Evolutionary conservation across 352 stramenopile species (phyloP).

Genomic region (Aphanomyces euteiches): DNA sequence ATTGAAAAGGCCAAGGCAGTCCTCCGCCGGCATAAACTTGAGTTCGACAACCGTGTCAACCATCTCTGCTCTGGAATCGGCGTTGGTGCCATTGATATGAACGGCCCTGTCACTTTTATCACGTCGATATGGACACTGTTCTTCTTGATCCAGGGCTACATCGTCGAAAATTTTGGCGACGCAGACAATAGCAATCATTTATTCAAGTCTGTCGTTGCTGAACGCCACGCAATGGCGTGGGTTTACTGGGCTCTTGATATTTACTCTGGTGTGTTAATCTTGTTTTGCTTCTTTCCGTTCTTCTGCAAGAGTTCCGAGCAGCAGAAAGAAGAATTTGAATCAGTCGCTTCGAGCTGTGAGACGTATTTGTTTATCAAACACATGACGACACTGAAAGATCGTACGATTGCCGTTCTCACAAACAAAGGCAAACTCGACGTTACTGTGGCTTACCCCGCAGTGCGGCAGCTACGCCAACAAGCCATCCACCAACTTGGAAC

Average conservation of each 20-base stretch:
- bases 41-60: background rate
- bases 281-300: background rate
- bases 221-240: background rate
- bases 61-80: background rate
- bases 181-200: background rate
- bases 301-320: background rate
- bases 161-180: background rate
- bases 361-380: background rate
- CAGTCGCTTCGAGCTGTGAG: background rate
- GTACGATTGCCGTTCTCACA: background rate
- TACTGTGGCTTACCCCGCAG: background rate
- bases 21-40: background rate
- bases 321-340: background rate
- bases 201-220: background rate
- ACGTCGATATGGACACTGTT: conserved; percentile 11
- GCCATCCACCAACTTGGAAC: background rate
- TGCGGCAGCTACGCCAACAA: background rate
- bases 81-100: background rate
- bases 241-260: background rate
- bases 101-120: background rate
- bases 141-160: conserved; percentile 2
- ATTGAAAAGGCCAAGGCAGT: background rate
- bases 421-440: background rate
- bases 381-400: background rate
- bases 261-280: background rate